A percentile compares a stretch with the other conserved stretches of the same genome.
phyloP scores from a whole-genome alignment of 768 basidiomycete species.

The Macrolepiota dolichaula region DNA sequence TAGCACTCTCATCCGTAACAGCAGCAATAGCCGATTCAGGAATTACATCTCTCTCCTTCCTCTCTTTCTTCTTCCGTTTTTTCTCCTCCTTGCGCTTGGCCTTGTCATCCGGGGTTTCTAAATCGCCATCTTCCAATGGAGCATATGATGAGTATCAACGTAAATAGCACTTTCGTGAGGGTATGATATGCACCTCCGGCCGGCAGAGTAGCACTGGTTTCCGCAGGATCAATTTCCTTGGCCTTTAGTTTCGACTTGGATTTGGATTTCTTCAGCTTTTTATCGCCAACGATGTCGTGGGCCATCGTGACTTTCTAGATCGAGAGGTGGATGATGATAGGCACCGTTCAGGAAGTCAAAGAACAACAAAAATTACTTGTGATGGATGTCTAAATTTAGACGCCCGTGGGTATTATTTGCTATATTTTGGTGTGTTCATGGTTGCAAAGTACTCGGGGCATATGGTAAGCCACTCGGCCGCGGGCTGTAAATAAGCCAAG shows the following conservation, averaged over 20 bases:
- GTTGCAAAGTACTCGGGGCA: no score
- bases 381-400: neutral
- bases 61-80: constrained; percentile 20
- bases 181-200: constrained; percentile 11
- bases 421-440: neutral
- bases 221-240: constrained; percentile 11
- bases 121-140: neutral
- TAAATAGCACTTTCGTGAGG: neutral
- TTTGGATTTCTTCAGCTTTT: constrained; percentile 20
- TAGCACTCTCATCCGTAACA: constrained; percentile 10
- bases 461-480: no score
- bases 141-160: constrained; percentile 12
- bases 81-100: constrained; percentile 22
- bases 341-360: neutral
- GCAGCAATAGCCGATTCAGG: constrained; percentile 1
- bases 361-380: neutral
- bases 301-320: neutral
- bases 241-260: constrained; percentile 24
- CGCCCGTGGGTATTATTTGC: neutral
- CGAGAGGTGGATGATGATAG: neutral
- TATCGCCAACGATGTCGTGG: constrained; percentile 4
- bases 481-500: no score
- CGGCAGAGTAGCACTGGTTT: neutral
- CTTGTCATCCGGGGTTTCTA: constrained; percentile 11
- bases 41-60: constrained; percentile 17